Conservation (phyloP, 257 asterid species). For the Buddleja alternifolia region DNA sequence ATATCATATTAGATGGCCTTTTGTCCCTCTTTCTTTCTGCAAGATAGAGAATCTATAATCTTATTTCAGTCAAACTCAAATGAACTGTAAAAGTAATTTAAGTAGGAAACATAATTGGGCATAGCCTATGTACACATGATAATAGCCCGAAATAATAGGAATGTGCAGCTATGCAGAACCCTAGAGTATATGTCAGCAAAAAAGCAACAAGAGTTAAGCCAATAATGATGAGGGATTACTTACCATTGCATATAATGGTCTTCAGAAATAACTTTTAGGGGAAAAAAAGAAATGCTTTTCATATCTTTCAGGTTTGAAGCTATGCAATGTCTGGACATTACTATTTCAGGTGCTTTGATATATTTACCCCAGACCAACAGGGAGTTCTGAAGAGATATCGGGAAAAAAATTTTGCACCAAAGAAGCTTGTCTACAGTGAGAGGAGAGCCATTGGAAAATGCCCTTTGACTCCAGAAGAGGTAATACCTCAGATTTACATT, state of each 20-base stretch:
- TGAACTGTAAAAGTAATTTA: background rate
- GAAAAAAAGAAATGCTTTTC: conserved; percentile 5
- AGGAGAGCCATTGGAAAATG: conserved; percentile 98
- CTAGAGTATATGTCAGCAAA: background rate
- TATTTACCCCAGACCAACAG: conserved; percentile 79
- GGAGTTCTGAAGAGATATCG: conserved; percentile 71
- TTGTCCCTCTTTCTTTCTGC: conserved; percentile 25
- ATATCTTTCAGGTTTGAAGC: conserved; percentile 14
- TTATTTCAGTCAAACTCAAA: background rate
- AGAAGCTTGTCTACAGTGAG: conserved; percentile 77
- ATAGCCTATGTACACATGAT: background rate
- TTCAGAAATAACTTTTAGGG: conserved; percentile 13
- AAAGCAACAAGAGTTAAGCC: conserved; percentile 1
- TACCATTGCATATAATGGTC: conserved; percentile 21
- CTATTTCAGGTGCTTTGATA: conserved; percentile 83
- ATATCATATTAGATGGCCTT: conserved; percentile 5
- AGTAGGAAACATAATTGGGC: conserved; percentile 1
- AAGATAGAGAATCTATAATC: background rate
- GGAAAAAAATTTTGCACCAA: conserved; percentile 78
- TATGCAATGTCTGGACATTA: conserved; percentile 24
- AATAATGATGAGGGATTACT: conserved; percentile 12
- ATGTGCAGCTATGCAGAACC: conserved; percentile 18
- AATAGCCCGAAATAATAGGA: background rate
- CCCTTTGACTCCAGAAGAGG: conserved; percentile 99
- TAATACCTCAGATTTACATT: conserved; percentile 31